Evolutionary conservation across 2,329 filamentous ascomycete genomes (phyloP).

Genomic region (Neocatenulostroma microsporum): DNA sequence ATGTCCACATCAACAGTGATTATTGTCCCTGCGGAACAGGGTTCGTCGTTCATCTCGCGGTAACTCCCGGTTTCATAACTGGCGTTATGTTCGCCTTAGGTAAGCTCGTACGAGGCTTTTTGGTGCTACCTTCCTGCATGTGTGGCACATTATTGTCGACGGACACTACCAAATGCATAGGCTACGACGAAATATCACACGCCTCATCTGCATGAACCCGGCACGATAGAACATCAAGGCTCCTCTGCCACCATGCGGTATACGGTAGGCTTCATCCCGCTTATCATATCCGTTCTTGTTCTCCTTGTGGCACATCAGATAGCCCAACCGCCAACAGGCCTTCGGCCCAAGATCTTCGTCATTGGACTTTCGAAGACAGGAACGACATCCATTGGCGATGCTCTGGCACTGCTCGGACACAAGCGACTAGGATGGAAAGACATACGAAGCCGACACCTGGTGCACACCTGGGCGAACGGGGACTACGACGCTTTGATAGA

Average conservation of each 20-base stretch:
- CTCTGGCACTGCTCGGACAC: slow-evolving; percentile 22
- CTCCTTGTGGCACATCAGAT: slow-evolving; percentile 14
- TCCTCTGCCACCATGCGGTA: slow-evolving; percentile 10
- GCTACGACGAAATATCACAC: no score
- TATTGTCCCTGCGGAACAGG: no score
- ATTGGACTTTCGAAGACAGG: slow-evolving; percentile 26
- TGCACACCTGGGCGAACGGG: slow-evolving; percentile 23
- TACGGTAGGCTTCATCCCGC: slow-evolving; percentile 3
- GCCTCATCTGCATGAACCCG: no score
- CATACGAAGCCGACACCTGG: slow-evolving; percentile 24
- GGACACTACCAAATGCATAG: no score
- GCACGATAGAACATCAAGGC: no score
- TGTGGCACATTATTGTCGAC: no score
- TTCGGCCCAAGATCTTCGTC: slow-evolving; percentile 26
- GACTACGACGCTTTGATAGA: slow-evolving; percentile 16
- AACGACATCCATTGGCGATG: slow-evolving; percentile 26
- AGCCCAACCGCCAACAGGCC: slow-evolving; percentile 15
- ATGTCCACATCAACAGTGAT: no score
- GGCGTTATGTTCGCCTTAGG: no score
- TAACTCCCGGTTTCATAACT: no score
- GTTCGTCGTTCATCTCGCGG: no score
- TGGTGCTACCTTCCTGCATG: no score
- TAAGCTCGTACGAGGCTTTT: no score
- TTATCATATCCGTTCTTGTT: slow-evolving; percentile 12
- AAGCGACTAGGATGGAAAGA: slow-evolving; percentile 27